Evolutionary conservation across 352 stramenopile genomes (phyloP).

Genomic region (Proteromonas lacertae): DNA sequence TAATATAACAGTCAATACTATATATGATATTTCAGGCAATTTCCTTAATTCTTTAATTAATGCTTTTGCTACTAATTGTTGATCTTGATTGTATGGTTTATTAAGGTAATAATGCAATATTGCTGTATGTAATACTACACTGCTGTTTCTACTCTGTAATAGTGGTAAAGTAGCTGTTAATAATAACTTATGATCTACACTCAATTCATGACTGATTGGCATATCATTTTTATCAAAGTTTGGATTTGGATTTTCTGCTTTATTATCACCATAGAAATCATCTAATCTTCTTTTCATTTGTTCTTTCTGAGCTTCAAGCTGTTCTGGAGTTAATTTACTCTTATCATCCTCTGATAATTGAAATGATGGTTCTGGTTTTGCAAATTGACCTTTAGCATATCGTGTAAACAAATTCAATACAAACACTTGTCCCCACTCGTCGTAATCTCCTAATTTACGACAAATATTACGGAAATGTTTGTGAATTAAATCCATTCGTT

Average conservation of each 20-base stretch:
- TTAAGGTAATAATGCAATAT: slow-evolving; percentile 88
- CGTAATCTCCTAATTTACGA: slow-evolving; percentile 80
- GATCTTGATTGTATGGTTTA: slow-evolving; percentile 60
- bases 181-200: slow-evolving; percentile 70
- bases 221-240: slow-evolving; percentile 11
- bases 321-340: too few relatives aligned
- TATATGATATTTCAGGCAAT: slow-evolving; percentile 82
- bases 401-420: slow-evolving; percentile 53
- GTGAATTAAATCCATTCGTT: slow-evolving; percentile 70
- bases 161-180: slow-evolving; percentile 70
- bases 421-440: slow-evolving; percentile 77
- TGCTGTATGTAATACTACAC: slow-evolving; percentile 73
- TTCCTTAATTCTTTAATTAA: slow-evolving; percentile 81
- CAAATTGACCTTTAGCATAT: slow-evolving; percentile 81
- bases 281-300: neutral
- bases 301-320: neutral
- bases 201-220: slow-evolving; percentile 23
- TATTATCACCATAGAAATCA: neutral
- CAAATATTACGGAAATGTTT: slow-evolving; percentile 74
- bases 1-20: slow-evolving; percentile 71
- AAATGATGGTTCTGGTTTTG: slow-evolving; percentile 24
- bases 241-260: neutral
- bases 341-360: too few relatives aligned
- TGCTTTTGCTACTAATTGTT: slow-evolving; percentile 62
- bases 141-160: slow-evolving; percentile 76